Evolutionary conservation across 352 stramenopile genomes (phyloP).

Genomic region (Phytophthora boehmeriae): DNA sequence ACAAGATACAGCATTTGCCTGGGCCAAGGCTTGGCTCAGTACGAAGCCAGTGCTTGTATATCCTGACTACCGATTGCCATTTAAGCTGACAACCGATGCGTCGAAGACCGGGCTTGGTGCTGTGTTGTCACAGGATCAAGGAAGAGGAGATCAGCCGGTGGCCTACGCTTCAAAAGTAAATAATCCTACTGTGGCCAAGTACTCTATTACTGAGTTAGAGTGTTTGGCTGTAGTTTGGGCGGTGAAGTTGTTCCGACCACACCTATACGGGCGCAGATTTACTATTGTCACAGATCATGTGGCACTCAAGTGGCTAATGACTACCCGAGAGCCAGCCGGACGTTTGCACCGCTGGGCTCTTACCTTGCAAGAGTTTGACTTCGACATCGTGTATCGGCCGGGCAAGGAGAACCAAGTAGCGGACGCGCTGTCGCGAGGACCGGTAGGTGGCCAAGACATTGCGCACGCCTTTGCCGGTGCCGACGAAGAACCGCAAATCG

Average conservation of each 20-base stretch:
- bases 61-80: conserved; percentile 31
- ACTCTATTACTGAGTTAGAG: conserved; percentile 31
- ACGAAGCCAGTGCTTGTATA: conserved; percentile 13
- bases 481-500: neutral
- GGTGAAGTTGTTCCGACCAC: too few species aligned
- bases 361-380: conserved; percentile 27
- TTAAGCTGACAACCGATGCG: too few species aligned
- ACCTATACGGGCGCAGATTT: too few species aligned
- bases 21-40: conserved; percentile 14
- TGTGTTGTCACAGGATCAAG: too few species aligned
- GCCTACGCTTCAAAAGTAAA: conserved; percentile 29
- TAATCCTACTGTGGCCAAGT: conserved; percentile 18
- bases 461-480: too few species aligned
- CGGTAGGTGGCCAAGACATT: too few species aligned
- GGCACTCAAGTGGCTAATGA: too few species aligned
- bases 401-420: too few species aligned
- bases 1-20: conserved; percentile 22
- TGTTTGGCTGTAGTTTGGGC: too few species aligned
- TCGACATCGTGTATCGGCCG: conserved; percentile 17
- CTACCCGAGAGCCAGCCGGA: conserved; percentile 10
- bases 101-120: conserved; percentile 19
- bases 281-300: too few species aligned
- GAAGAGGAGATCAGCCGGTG: conserved; percentile 8
- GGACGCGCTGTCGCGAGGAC: conserved; percentile 22
- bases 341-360: conserved; percentile 24